Percentiles rank a stretch among this genome's conserved stretches.
These are phyloP conservation scores for Penicillium simplicissimum DNA, from an alignment of 495 filamentous ascomycete genomes.

Conservation along the genomic window DNA sequence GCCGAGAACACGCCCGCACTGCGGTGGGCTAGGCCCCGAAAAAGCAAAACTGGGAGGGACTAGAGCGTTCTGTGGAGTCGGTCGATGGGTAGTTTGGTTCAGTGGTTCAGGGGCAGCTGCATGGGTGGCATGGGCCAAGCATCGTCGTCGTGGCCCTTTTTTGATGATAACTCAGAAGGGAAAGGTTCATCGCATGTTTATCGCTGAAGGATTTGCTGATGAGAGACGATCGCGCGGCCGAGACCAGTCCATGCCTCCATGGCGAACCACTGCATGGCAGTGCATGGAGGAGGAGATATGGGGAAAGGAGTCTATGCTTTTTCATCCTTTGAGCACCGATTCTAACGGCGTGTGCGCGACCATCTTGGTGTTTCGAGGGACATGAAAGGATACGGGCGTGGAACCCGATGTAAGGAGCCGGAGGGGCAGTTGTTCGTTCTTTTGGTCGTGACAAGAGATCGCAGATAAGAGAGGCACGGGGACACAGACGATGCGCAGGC, in stretches of 20 bases:
- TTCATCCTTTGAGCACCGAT: background rate
- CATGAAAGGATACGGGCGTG: background rate
- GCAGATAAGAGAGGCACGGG: background rate
- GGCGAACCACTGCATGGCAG: background rate
- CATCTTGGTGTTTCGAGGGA: background rate
- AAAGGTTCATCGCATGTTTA: background rate
- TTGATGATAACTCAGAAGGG: background rate
- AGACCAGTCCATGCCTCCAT: slow-evolving; percentile 1
- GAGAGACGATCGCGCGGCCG: slow-evolving; percentile 8
- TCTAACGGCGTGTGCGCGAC: background rate
- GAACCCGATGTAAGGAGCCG: background rate
- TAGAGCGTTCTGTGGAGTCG: slow-evolving; percentile 33
- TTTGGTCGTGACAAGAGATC: background rate
- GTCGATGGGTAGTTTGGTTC: background rate
- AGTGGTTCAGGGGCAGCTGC: slow-evolving; percentile 17
- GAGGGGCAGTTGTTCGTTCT: background rate
- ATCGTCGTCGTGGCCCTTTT: background rate
- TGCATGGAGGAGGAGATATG: background rate
- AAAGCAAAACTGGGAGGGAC: slow-evolving; percentile 20
- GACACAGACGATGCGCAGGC: background rate
- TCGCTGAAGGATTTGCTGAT: slow-evolving; percentile 6
- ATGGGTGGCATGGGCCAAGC: slow-evolving; percentile 9
- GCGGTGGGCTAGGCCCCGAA: slow-evolving; percentile 17
- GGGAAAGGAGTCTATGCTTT: background rate
- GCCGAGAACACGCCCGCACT: slow-evolving; percentile 9